These are phyloP conservation scores for Citrus hindsii DNA, from an alignment of 345 rosid species.

Conservation along the genomic window DNA sequence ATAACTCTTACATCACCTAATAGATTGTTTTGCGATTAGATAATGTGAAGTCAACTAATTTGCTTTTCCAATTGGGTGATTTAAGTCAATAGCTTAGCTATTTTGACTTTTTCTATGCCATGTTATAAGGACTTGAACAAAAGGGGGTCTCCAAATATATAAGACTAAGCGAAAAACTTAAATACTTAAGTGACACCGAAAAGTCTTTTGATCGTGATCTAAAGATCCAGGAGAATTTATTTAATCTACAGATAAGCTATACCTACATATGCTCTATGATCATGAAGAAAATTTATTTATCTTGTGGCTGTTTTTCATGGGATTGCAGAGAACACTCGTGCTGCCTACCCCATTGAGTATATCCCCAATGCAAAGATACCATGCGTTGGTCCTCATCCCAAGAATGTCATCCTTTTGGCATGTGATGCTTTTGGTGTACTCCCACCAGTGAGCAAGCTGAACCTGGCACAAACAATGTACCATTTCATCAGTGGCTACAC, in stretches of 20 bases:
- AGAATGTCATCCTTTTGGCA: slow-evolving; percentile 87
- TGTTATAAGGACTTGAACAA: background rate
- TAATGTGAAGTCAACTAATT: background rate
- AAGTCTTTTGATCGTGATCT: background rate
- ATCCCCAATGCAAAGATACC: slow-evolving; percentile 92
- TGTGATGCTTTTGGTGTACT: slow-evolving; percentile 98
- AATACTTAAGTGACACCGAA: background rate
- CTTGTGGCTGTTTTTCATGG: background rate
- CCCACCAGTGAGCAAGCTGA: slow-evolving; percentile 97
- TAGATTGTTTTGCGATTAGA: background rate
- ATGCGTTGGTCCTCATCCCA: slow-evolving; percentile 89
- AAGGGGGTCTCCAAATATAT: background rate
- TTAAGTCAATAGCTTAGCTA: background rate
- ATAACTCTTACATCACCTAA: background rate
- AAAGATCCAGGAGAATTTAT: background rate
- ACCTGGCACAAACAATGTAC: slow-evolving; percentile 90
- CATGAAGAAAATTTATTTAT: background rate
- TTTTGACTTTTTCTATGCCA: background rate
- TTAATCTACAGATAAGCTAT: background rate
- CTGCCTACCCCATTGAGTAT: slow-evolving; percentile 89
- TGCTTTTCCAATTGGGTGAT: background rate
- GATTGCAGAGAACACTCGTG: slow-evolving; percentile 85
- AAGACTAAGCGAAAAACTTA: background rate
- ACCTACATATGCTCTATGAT: background rate
- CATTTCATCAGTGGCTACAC: slow-evolving; percentile 99